Percentiles rank a stretch among this genome's conserved stretches.
phyloP scores from a whole-genome alignment of 2,329 filamentous ascomycete species.

The Amphichorda felina region DNA sequence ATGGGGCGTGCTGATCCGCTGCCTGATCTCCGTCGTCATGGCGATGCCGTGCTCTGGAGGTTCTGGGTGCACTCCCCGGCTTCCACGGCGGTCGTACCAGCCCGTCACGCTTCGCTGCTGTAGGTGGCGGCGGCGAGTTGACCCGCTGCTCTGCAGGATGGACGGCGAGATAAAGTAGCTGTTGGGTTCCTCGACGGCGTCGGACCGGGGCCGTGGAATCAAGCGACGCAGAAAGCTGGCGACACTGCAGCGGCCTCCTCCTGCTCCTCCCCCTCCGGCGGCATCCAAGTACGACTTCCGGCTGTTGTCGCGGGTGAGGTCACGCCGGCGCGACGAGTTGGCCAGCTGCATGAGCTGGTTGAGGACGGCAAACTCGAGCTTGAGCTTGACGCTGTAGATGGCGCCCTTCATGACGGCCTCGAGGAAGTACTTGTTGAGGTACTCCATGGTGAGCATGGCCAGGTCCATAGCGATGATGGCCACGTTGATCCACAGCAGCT shows the following conservation, averaged over 20 bases:
- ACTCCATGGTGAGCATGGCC: conserved; percentile 13
- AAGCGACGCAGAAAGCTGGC: background rate
- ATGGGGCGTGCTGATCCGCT: background rate
- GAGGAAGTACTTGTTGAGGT: conserved; percentile 9
- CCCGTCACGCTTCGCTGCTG: background rate
- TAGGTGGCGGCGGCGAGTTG: too few species aligned
- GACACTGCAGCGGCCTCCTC: background rate
- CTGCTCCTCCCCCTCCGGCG: background rate
- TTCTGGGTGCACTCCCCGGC: background rate
- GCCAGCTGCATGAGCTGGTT: conserved; percentile 10
- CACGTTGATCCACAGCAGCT: conserved; percentile 27
- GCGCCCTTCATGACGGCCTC: conserved; percentile 13
- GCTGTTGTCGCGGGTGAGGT: background rate
- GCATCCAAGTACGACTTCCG: background rate
- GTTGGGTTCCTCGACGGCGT: conserved; percentile 1
- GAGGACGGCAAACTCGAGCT: conserved; percentile 24
- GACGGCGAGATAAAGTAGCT: conserved; percentile 2
- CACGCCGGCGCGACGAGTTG: background rate
- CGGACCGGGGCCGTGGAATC: background rate
- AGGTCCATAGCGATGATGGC: conserved; percentile 25
- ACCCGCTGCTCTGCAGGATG: conserved; percentile 1
- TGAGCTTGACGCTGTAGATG: conserved; percentile 23
- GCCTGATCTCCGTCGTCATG: background rate
- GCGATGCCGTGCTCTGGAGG: background rate
- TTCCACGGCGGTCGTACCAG: background rate